These are phyloP conservation scores for Pyrenochaeta sp. DNA, from an alignment of 2,329 filamentous ascomycete species.

Conservation along the genomic window DNA sequence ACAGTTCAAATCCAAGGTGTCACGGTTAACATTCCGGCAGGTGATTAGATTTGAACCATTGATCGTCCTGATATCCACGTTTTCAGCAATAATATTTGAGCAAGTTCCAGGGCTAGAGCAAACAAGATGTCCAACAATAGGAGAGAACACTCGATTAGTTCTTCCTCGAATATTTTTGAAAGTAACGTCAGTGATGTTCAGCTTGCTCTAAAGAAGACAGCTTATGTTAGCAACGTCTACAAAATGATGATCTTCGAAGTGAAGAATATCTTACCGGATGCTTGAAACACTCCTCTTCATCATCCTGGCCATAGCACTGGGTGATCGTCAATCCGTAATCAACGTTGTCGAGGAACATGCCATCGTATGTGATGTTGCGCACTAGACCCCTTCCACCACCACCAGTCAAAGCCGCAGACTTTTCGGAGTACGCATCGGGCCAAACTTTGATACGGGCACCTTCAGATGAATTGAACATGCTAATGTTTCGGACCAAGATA, in stretches of 20 bases:
- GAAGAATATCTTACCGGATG: slow-evolving; percentile 14
- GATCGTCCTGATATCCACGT: slow-evolving; percentile 20
- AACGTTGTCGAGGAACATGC: slow-evolving; percentile 65
- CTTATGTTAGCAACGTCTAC: too few relatives aligned
- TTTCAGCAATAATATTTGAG: slow-evolving; percentile 16
- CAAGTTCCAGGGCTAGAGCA: slow-evolving; percentile 16
- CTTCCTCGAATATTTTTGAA: slow-evolving; percentile 11
- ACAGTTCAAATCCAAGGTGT: slow-evolving; percentile 12
- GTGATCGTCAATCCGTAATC: slow-evolving; percentile 68
- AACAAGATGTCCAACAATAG: slow-evolving; percentile 15
- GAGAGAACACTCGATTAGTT: slow-evolving; percentile 14
- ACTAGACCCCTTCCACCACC: slow-evolving; percentile 68
- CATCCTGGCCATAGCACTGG: slow-evolving; percentile 66
- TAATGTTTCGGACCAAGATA: slow-evolving; percentile 57
- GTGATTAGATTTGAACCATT: slow-evolving; percentile 21
- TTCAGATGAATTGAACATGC: slow-evolving; percentile 32
- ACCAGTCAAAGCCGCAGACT: slow-evolving; percentile 66
- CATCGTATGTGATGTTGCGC: slow-evolving; percentile 70
- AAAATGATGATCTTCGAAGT: too few relatives aligned
- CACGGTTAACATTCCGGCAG: slow-evolving; percentile 18
- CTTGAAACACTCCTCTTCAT: slow-evolving; percentile 19
- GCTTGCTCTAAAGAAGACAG: too few relatives aligned
- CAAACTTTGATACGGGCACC: slow-evolving; percentile 49
- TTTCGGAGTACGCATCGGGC: slow-evolving; percentile 63
- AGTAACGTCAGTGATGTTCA: slow-evolving; percentile 14